Evolutionary conservation across 1,284 basidiomycete species (phyloP).

Genomic region (Ganoderma leucocontextum): DNA sequence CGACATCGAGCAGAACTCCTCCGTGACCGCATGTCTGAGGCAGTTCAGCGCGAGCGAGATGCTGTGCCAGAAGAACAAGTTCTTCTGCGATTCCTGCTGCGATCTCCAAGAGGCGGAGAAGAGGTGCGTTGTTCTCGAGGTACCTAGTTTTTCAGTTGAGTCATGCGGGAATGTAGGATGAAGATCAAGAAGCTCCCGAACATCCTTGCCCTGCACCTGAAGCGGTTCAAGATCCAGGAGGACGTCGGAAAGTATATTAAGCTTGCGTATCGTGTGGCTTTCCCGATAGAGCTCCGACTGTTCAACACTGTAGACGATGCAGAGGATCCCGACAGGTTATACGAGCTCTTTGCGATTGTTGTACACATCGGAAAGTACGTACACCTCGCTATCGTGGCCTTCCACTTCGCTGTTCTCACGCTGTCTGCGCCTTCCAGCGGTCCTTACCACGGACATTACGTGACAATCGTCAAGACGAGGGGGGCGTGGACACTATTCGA

Average conservation of each 20-base stretch:
- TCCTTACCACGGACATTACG: slow-evolving; percentile 97
- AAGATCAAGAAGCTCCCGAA: slow-evolving; percentile 73
- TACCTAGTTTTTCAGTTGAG: neutral
- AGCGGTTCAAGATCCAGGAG: slow-evolving; percentile 90
- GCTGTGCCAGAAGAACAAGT: slow-evolving; percentile 98
- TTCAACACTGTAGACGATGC: slow-evolving; percentile 98
- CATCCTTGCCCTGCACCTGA: slow-evolving; percentile 83
- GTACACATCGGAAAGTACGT: slow-evolving; percentile 97
- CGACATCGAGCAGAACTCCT: slow-evolving; percentile 97
- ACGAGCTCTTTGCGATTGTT: slow-evolving; percentile 95
- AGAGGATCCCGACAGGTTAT: slow-evolving; percentile 88
- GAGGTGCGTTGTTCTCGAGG: slow-evolving; percentile 61
- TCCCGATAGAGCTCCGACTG: slow-evolving; percentile 91
- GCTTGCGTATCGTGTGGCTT: slow-evolving; percentile 94
- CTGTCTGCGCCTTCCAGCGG: slow-evolving; percentile 62
- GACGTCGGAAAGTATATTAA: slow-evolving; percentile 97
- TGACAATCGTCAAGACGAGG: slow-evolving; percentile 90
- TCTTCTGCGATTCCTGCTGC: slow-evolving; percentile 97
- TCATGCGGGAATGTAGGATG: slow-evolving; percentile 50
- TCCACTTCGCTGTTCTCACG: slow-evolving; percentile 10
- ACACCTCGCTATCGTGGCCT: neutral
- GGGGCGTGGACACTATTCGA: slow-evolving; percentile 95
- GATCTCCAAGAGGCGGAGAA: slow-evolving; percentile 98
- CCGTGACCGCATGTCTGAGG: slow-evolving; percentile 92
- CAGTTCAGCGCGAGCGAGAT: slow-evolving; percentile 98